Evolutionary conservation across 352 stramenopile genomes (phyloP), one percentile per base, ranked within the genome.

Genomic region (Peronospora destructor): DNA sequence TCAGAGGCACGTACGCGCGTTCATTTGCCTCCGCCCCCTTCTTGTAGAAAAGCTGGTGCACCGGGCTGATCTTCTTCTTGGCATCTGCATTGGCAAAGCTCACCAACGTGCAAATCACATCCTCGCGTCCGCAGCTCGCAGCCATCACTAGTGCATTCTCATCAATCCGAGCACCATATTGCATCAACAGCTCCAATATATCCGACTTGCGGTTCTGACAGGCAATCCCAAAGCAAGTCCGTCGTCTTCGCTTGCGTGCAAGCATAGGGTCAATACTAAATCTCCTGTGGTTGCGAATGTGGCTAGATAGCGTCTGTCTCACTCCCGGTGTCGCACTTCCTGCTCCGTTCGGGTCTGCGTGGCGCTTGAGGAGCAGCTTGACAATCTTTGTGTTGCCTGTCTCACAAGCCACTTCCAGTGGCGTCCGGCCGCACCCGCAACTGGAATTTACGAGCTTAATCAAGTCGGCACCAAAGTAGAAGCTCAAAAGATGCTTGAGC

Each of bases 401-500:
- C 46, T 77, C 71, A 48, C 76, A 81, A 19, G 77, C 76, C 34
- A 88, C 76, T 46, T 91, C 73, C 4, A 91, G 53, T 25, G 77
- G 75, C 41, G 76, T 87, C 43, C 82, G 76, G 35, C 79, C 79
- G 41, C 79, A 87, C 13, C 59, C 61, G 51, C 78, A 87, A 37
- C 35, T 64, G 13, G 73, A 84, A 58, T 89, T 85, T 0, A 87
- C 74, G 41, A 88, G 68, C 54, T 81, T 70, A 14, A 76, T 59
- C 16, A 68, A 61, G 25, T 86, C 76, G 4, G 71, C 56, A 16
- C 66, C 71, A 43, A 68, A 67, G 52, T 87, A 89, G 44, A 77
- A 85, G 59, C 75, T 73, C 28, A 88, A 58, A 13, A 87, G 42
- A 45, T 88, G 75, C 56, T 87, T 81, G 17, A 91, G 50, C n/a